These are phyloP conservation scores for Lentinula edodes DNA, from an alignment of 768 basidiomycete species.

Conservation along the genomic window DNA sequence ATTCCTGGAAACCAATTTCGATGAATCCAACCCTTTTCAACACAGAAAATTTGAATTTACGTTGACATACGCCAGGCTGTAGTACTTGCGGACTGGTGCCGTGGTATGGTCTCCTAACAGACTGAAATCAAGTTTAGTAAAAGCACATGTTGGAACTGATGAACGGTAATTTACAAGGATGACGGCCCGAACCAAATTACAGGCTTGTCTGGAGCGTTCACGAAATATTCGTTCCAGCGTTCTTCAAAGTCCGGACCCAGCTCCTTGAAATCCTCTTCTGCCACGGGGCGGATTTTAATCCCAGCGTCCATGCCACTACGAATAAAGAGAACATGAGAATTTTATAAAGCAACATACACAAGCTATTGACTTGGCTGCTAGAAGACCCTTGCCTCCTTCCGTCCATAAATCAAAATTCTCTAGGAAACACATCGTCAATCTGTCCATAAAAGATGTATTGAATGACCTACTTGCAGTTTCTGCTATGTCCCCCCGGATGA, in stretches of 20 bases:
- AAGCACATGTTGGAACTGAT: neutral
- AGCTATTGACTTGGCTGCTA: neutral
- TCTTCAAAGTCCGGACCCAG: slow-evolving; percentile 31
- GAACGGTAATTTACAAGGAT: slow-evolving; percentile 18
- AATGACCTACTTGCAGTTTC: slow-evolving; percentile 19
- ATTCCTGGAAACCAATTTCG: slow-evolving; percentile 14
- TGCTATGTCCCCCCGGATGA: slow-evolving; percentile 20
- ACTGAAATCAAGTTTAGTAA: slow-evolving; percentile 12
- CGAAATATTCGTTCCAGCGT: slow-evolving; percentile 30
- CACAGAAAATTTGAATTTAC: slow-evolving; percentile 12
- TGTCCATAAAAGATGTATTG: neutral
- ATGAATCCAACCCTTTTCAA: neutral
- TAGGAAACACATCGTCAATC: neutral
- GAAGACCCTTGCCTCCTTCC: neutral
- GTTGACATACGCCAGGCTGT: slow-evolving; percentile 19
- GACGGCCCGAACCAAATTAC: slow-evolving; percentile 25
- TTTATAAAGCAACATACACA: neutral
- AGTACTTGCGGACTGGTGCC: slow-evolving; percentile 18
- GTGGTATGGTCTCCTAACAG: slow-evolving; percentile 14
- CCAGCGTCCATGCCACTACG: slow-evolving; percentile 31
- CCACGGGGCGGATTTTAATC: slow-evolving; percentile 31
- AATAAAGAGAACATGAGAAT: neutral
- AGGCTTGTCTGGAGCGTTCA: slow-evolving; percentile 30
- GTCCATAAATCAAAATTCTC: neutral
- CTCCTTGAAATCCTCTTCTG: slow-evolving; percentile 22